These are phyloP conservation scores for Sporothrix brasiliensis DNA, from an alignment of 2,329 filamentous ascomycete species.

Conservation along the genomic window DNA sequence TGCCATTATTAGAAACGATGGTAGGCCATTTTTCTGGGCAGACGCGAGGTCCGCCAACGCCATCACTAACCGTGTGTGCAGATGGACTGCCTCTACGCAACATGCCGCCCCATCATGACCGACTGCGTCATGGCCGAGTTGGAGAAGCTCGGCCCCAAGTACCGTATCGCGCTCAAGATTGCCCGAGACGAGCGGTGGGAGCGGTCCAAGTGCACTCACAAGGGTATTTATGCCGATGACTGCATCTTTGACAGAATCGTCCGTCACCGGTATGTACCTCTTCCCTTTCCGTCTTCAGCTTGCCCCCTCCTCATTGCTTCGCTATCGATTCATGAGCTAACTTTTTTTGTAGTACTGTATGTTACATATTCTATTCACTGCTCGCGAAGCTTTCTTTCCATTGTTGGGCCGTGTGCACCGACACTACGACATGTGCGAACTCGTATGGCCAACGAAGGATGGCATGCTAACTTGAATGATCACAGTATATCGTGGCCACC, in stretches of 20 bases:
- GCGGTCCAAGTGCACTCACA: slow-evolving; percentile 84
- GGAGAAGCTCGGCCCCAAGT: slow-evolving; percentile 87
- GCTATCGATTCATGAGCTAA: slow-evolving; percentile 47
- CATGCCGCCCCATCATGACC: slow-evolving; percentile 86
- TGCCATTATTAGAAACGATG: slow-evolving; percentile 81
- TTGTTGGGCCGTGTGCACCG: not conserved
- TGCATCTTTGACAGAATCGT: slow-evolving; percentile 76
- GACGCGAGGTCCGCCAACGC: not conserved
- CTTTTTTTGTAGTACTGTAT: slow-evolving; percentile 23
- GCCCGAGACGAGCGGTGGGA: slow-evolving; percentile 90
- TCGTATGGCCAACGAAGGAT: too few relatives aligned
- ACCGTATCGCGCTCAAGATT: slow-evolving; percentile 80
- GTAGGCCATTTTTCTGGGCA: slow-evolving; percentile 55
- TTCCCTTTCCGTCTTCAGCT: slow-evolving; percentile 46
- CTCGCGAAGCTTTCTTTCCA: too few relatives aligned
- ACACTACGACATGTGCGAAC: too few relatives aligned
- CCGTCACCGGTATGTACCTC: slow-evolving; percentile 57
- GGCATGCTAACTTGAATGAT: not conserved
- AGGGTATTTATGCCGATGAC: slow-evolving; percentile 81
- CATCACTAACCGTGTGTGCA: slow-evolving; percentile 44
- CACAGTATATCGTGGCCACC: slow-evolving; percentile 43
- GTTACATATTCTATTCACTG: not conserved
- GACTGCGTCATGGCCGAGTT: slow-evolving; percentile 76
- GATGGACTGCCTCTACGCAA: slow-evolving; percentile 93
- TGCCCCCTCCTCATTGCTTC: not conserved